Evolutionary conservation across 805 yeast species (phyloP), one percentile per base, ranked within the genome.

Genomic region (Kluyveromyces nonfermentans): DNA sequence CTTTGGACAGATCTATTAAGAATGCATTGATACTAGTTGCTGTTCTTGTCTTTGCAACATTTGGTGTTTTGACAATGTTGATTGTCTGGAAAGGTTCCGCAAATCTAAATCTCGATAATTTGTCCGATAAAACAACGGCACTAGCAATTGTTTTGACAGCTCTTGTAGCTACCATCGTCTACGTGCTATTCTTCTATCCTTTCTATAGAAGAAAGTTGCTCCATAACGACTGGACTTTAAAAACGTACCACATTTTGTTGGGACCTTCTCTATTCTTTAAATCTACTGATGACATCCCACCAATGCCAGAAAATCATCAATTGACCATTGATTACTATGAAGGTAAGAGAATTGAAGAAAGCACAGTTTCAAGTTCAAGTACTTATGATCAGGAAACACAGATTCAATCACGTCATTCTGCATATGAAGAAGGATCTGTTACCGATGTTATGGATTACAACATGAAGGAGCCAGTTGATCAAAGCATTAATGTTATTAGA

Each of bases 11-110:
- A 74, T 46, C 69, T 74, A 25, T 55, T 79, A 42, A 72, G 73
- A 61, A 75, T 50, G 87, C 80, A 3, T 67, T 84, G 50, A 33
- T 69, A 7, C 57, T 78, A 36, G 77, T 78, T 50, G 89, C 88
- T 9, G 42, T 72, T 19, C 71, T 81, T 58, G 82, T 82, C 17
- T 80, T 74, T 50, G 56, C 69, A 33, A 74, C 85, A 19, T 77
- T 79, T 46, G 60, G 80, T 34, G 72, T 82, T 40, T 70, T 83
- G 53, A 80, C 88, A 46, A 81, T 84, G 84, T 72, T 82, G 62
- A 78, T 83, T 57, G 85, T 80, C 33, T 81, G 85, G 85, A 82
- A 83, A 60, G 89, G 88, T 54, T 81, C 89, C 44, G 87, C 89
- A 54, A 72, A 73, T 50, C 71, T 82, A 53, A 65, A 76, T 21